Conservation (phyloP, 345 rosid species). For the Salix exigua region DNA sequence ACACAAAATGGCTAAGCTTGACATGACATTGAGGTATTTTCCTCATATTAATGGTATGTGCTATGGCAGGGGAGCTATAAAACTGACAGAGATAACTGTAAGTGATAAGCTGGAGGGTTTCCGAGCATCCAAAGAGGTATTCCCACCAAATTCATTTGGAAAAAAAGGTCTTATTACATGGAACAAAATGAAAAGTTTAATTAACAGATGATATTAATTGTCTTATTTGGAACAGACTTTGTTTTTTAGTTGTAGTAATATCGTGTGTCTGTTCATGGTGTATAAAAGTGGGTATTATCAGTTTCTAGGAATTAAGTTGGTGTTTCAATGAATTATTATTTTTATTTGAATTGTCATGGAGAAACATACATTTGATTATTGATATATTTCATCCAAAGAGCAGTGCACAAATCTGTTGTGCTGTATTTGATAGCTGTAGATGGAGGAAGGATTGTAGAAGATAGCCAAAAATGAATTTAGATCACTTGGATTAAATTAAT, state of each 20-base stretch:
- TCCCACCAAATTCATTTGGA: background rate
- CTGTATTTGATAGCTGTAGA: too few relatives aligned
- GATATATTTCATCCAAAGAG: too few relatives aligned
- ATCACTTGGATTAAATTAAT: too few relatives aligned
- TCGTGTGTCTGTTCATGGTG: background rate
- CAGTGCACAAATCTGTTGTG: too few relatives aligned
- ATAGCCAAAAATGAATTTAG: too few relatives aligned
- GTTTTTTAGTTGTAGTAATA: background rate
- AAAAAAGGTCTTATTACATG: background rate
- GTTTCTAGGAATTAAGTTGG: background rate
- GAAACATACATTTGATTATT: too few relatives aligned
- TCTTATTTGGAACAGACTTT: background rate
- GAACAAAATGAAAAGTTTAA: background rate
- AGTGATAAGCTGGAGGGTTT: slow-evolving; percentile 54
- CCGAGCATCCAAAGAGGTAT: slow-evolving; percentile 87
- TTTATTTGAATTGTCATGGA: background rate
- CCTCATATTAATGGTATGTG: slow-evolving; percentile 13
- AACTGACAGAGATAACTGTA: slow-evolving; percentile 16
- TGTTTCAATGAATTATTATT: background rate
- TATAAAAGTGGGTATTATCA: background rate
- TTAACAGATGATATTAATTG: background rate
- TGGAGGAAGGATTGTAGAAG: too few relatives aligned
- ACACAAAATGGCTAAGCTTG: background rate
- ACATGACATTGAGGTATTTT: background rate
- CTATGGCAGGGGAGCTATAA: slow-evolving; percentile 44